phyloP scores from a whole-genome alignment of 2,329 filamentous ascomycete genomes.

The Microcyclospora pomicola region DNA sequence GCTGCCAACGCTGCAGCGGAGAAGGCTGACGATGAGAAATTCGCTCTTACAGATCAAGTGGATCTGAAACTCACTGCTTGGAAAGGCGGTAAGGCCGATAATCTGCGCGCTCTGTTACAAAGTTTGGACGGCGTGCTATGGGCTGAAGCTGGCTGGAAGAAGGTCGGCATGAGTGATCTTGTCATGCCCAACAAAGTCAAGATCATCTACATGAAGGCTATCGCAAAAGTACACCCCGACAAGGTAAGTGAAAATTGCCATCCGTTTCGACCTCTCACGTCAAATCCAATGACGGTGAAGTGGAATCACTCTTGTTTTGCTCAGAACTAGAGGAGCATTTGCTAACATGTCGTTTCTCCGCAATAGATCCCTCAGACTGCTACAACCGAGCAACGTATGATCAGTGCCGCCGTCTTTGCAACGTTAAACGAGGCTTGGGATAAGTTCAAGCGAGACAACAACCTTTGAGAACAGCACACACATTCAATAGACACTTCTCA shows the following conservation, averaged over 20 bases:
- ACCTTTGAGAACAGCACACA: slow-evolving; percentile 26
- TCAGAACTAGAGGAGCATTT: slow-evolving; percentile 1
- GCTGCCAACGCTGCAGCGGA: slow-evolving; percentile 77
- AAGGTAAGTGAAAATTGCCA: slow-evolving; percentile 54
- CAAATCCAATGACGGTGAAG: not conserved
- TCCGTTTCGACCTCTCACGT: not conserved
- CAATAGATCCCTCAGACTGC: slow-evolving; percentile 46
- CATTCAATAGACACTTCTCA: too few species aligned
- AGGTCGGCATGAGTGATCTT: slow-evolving; percentile 84
- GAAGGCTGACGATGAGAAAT: slow-evolving; percentile 80
- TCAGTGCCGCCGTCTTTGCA: slow-evolving; percentile 50
- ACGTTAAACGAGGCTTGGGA: slow-evolving; percentile 56
- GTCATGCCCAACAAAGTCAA: slow-evolving; percentile 92
- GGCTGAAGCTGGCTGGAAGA: slow-evolving; percentile 91
- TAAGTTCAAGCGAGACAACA: slow-evolving; percentile 52
- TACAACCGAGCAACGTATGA: slow-evolving; percentile 55
- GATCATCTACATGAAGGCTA: slow-evolving; percentile 97
- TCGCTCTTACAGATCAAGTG: slow-evolving; percentile 73
- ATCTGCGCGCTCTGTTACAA: slow-evolving; percentile 72
- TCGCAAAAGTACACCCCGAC: slow-evolving; percentile 95
- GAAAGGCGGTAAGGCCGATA: slow-evolving; percentile 86
- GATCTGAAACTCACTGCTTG: slow-evolving; percentile 66
- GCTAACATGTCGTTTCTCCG: slow-evolving; percentile 4
- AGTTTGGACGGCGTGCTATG: slow-evolving; percentile 83
- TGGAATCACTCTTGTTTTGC: not conserved